These are phyloP conservation scores for Chaetothyriales sp. DNA, from an alignment of 2,329 filamentous ascomycete genomes.

Conservation along the genomic window DNA sequence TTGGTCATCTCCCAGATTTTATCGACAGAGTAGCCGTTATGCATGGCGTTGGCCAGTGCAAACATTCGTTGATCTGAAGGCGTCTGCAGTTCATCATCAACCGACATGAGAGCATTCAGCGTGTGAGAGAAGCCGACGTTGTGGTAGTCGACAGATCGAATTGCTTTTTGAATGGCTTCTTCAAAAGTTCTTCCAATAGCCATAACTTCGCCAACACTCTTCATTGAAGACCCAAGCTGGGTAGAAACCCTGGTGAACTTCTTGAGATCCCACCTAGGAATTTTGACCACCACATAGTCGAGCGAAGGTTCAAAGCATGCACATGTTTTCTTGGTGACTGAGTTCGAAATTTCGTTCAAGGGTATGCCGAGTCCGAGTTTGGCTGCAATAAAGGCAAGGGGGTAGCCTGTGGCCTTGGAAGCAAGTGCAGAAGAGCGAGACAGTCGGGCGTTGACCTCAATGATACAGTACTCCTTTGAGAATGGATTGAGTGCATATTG, in stretches of 20 bases:
- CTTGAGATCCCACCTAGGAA: conserved; percentile 96
- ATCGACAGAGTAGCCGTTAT: conserved; percentile 79
- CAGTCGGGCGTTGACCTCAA: conserved; percentile 93
- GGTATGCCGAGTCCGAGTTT: conserved; percentile 92
- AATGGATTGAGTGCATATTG: conserved; percentile 95
- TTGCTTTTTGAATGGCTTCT: conserved; percentile 96
- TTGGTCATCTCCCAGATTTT: conserved; percentile 97
- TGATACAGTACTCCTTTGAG: conserved; percentile 94
- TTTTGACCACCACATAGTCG: conserved; percentile 97
- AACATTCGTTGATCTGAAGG: conserved; percentile 95
- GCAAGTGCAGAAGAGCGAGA: conserved; percentile 90
- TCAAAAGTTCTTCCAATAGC: conserved; percentile 93
- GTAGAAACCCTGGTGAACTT: conserved; percentile 97
- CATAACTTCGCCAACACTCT: conserved; percentile 99
- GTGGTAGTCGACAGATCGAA: conserved; percentile 84
- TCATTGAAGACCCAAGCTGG: conserved; percentile 94
- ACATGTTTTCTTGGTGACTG: conserved; percentile 86
- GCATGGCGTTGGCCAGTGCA: conserved; percentile 95
- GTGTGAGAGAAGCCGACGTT: conserved; percentile 92
- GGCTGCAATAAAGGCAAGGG: conserved; percentile 86
- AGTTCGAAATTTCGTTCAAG: conserved; percentile 90
- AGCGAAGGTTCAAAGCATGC: conserved; percentile 97
- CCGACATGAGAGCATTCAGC: conserved; percentile 69
- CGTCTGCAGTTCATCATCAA: conserved; percentile 90
- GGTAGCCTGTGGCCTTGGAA: conserved; percentile 94